These are phyloP conservation scores for Alternaria solani DNA, from an alignment of 2,329 filamentous ascomycete genomes.

Conservation along the genomic window DNA sequence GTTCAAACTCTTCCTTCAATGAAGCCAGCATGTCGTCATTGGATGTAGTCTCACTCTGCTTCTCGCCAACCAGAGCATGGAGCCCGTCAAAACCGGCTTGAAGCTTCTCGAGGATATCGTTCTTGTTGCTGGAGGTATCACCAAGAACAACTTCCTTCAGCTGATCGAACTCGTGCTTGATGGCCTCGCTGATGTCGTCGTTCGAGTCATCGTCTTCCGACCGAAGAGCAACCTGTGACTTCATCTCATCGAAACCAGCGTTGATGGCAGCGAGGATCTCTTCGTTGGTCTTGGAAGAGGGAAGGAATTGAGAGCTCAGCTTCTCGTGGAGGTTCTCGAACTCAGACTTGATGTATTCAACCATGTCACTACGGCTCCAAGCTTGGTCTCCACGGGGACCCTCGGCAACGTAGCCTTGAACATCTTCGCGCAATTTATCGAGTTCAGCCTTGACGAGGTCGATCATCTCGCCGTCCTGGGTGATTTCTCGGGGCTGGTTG, in stretches of 20 bases:
- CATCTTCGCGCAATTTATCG: constrained; percentile 68
- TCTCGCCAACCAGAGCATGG: constrained; percentile 54
- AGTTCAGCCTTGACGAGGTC: constrained; percentile 71
- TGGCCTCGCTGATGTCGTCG: constrained; percentile 68
- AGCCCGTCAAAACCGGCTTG: constrained; percentile 60
- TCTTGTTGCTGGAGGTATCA: constrained; percentile 64
- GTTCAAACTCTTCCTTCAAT: constrained; percentile 68
- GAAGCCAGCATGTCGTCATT: constrained; percentile 58
- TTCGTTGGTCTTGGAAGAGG: constrained; percentile 43
- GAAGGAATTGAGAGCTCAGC: constrained; percentile 58
- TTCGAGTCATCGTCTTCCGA: constrained; percentile 49
- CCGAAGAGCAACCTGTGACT: constrained; percentile 50
- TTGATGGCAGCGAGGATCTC: constrained; percentile 52
- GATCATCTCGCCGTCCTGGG: constrained; percentile 80
- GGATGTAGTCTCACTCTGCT: constrained; percentile 32
- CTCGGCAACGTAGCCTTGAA: constrained; percentile 61
- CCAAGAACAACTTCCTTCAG: constrained; percentile 78
- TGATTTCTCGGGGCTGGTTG: constrained; percentile 72
- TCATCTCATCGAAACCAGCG: constrained; percentile 52
- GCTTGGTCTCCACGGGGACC: constrained; percentile 54
- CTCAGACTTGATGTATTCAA: constrained; percentile 62
- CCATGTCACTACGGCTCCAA: constrained; percentile 55
- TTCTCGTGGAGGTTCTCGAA: constrained; percentile 69
- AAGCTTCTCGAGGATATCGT: constrained; percentile 68
- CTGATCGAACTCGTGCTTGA: constrained; percentile 83